Evolutionary conservation across 306 rosid genomes (phyloP), one percentile per base, ranked within the genome.

Genomic region (Calophaca sinica): DNA sequence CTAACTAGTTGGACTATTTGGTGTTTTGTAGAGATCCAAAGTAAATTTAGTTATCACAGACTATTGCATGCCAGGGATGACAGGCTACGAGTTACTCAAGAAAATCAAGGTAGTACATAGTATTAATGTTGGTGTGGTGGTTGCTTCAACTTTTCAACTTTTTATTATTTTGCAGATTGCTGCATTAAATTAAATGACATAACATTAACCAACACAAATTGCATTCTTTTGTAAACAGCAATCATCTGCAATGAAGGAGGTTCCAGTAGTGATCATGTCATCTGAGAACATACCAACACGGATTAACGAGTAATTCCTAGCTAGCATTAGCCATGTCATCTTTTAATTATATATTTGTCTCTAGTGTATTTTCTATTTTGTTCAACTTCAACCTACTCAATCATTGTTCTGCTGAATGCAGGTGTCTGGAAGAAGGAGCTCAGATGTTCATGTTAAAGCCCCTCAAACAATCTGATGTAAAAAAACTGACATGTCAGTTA

Each of bases 61-160:
- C 81, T 94, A 94, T 32, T 89, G 96, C 70, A 94, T 94, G 98
- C 98, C 96, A 41, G 96, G 98, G 74, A 94, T 94, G 98, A 84
- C 98, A 52, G 98, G 98, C 78, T 94, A 88, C 15, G 98, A 94
- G 71, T 84, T 91, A 33, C 97, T 94, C 5, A 94, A 94, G 89
- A 94, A 87, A 84, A 88, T 94, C 57, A 94, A 89, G 98, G 97
- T 94, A 4, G 2, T 31, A 6, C 7, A 8, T 0, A 5, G 42
- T 38, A 1, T 5, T 38, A 20, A 20, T 42, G 9, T 13, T 36
- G 61, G 32, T 35, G 28, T 46, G 14, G 13, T 44, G 4, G 6
- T 57, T 59, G 35, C 33, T 20, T 4, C 20, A 62, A 62, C 10
- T 38, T 38, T 2, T 1, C 28, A 66, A 66, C 1, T 1, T 58